These are phyloP conservation scores for Phanerochaete carnosa DNA, from an alignment of 768 basidiomycete genomes.

Conservation along the genomic window DNA sequence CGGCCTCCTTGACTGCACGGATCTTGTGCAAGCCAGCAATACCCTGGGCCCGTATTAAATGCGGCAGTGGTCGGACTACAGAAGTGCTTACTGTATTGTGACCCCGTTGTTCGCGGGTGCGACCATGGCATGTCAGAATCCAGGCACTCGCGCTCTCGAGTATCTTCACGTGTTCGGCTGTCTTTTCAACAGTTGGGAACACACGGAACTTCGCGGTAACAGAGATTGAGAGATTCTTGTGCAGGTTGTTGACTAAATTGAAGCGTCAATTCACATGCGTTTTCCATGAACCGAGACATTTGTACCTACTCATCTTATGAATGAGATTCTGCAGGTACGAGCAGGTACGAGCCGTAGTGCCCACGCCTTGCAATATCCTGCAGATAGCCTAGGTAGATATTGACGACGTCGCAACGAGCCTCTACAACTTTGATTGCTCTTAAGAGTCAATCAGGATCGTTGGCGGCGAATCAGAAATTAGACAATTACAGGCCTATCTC, in stretches of 20 bases:
- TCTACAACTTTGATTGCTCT: conserved; percentile 76
- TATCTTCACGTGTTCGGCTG: conserved; percentile 94
- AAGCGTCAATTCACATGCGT: background rate
- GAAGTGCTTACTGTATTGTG: conserved; percentile 59
- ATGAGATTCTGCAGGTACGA: conserved; percentile 95
- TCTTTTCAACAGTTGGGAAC: conserved; percentile 81
- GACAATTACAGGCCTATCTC: conserved; percentile 83
- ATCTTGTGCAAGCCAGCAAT: conserved; percentile 90
- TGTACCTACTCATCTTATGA: conserved; percentile 65
- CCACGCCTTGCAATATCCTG: conserved; percentile 92
- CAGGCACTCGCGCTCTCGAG: conserved; percentile 94
- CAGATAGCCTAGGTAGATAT: conserved; percentile 92
- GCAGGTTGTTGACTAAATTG: conserved; percentile 75
- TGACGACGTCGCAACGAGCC: conserved; percentile 84
- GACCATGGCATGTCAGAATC: conserved; percentile 91
- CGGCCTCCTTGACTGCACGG: conserved; percentile 83
- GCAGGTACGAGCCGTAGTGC: conserved; percentile 84
- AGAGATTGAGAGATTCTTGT: conserved; percentile 80
- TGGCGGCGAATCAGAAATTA: conserved; percentile 97
- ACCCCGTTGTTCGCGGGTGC: conserved; percentile 88
- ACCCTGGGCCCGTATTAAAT: conserved; percentile 44
- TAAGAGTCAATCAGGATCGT: conserved; percentile 78
- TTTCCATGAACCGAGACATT: background rate
- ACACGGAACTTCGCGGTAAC: conserved; percentile 97
- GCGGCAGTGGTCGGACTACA: background rate